Base-by-base conservation (phyloP, 176 grass and related monocot species). In the Bolboschoenus planiculmis region DNA sequence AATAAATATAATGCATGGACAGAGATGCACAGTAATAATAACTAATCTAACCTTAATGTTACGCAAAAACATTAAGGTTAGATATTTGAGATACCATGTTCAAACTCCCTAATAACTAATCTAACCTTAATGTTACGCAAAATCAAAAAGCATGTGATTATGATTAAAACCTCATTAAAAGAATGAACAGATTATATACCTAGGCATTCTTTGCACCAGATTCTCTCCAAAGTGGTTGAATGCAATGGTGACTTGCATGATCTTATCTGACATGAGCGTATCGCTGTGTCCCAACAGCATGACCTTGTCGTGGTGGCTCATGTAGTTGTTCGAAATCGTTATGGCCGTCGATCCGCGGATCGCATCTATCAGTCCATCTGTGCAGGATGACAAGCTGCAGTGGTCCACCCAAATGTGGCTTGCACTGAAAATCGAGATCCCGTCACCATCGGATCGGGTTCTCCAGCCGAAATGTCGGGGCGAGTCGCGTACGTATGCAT, bases 221-320 rank as follows among this genome's bases (percentile, higher is more conserved):
- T 47, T 57, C 58, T 65, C 79, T 62, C 79, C 79, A 63, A 82
- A 82, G 59, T 82, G 79, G 79, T 82, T 82, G 79, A 82, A 82
- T 29, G 79, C 79, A 63, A 82, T 82, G 58, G 79, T 82, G 21
- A 82, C 58, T 64, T 82, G 79, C 79, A 82, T 82, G 10, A 29
- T 82, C 58, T 82, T 82, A 24, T 82, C 79, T 16, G 79, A 29
- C 36, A 82, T 7, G n/a, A 82, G 37, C 58, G 33, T 6, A 23
- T 82, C 79, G 15, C 79, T 82, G 56, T 82, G 79, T 4, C 79
- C 79, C 24, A 82, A 9, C n/a, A 82, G 36, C 79, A 82, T 82
- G 5, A 82, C 79, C 56, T 82, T 82, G 79, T 82, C 56, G 11
- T 82, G 79, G 56, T 82, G 79, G 42, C 39, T 82, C 79, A 82